Percentiles rank a stretch among this genome's conserved stretches.
phyloP scores from a whole-genome alignment of 106 monocot species.

The Dioscorea alata region DNA sequence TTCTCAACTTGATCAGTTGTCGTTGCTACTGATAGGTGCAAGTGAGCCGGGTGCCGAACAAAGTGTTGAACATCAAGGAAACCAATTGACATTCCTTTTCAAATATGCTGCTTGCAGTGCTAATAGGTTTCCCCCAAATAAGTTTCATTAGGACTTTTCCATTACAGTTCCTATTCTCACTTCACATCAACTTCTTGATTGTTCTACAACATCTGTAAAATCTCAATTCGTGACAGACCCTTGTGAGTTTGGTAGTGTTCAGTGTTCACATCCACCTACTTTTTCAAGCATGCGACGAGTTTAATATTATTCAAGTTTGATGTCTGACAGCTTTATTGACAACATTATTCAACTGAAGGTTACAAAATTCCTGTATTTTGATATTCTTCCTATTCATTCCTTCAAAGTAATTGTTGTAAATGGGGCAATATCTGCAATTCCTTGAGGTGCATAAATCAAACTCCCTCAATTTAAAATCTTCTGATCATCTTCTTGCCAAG shows the following conservation, averaged over 20 bases:
- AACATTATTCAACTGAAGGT: too few species aligned
- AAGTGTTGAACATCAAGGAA: background rate
- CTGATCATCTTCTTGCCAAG: slow-evolving; percentile 30
- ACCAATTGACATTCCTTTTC: too few species aligned
- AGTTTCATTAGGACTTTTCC: background rate
- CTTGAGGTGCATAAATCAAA: slow-evolving; percentile 46
- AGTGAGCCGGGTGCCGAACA: too few species aligned
- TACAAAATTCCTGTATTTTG: too few species aligned
- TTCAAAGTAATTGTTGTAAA: too few species aligned
- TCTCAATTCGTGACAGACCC: slow-evolving; percentile 9
- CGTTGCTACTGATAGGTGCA: too few species aligned
- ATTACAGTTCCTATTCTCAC: slow-evolving; percentile 5
- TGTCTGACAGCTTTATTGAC: too few species aligned
- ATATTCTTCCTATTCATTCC: too few species aligned
- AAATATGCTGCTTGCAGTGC: slow-evolving; percentile 3
- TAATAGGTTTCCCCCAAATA: slow-evolving; percentile 1
- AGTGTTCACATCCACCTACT: slow-evolving; percentile 16
- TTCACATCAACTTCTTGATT: slow-evolving; percentile 16
- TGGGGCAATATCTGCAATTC: too few species aligned
- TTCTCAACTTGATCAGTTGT: too few species aligned
- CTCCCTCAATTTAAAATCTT: slow-evolving; percentile 26
- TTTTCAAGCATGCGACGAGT: slow-evolving; percentile 19
- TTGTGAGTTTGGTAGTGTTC: slow-evolving; percentile 9
- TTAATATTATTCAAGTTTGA: slow-evolving; percentile 21
- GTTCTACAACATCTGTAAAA: slow-evolving; percentile 2